phyloP scores from a whole-genome alignment of 1,284 basidiomycete genomes.

The Mycosarcoma maydis region DNA sequence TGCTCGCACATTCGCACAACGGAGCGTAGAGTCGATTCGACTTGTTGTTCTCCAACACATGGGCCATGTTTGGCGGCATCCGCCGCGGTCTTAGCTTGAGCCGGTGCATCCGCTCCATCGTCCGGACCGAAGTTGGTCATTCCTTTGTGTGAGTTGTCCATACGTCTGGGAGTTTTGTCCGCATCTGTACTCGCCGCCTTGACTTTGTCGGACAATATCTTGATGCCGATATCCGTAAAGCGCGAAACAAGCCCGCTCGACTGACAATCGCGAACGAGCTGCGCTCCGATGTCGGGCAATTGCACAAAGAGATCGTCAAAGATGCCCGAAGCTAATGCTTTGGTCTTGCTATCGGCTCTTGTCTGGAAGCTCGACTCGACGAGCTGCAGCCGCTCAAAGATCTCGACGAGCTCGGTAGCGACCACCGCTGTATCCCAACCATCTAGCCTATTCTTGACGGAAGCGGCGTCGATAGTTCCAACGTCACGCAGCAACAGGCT shows the following conservation, averaged over 20 bases:
- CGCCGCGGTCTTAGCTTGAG: too few species aligned
- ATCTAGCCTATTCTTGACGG: slow-evolving; percentile 28
- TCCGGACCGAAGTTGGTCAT: not conserved
- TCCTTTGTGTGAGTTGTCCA: too few species aligned
- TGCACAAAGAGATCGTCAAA: slow-evolving; percentile 39
- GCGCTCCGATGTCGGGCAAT: slow-evolving; percentile 29
- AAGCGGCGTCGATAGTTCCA: slow-evolving; percentile 15
- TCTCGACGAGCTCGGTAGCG: slow-evolving; percentile 42
- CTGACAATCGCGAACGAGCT: slow-evolving; percentile 37
- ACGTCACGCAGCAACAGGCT: slow-evolving; percentile 36
- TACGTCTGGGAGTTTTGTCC: too few species aligned
- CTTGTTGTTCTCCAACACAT: not conserved
- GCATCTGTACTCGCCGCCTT: slow-evolving; percentile 5
- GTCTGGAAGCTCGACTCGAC: slow-evolving; percentile 46
- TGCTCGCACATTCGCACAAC: slow-evolving; percentile 39
- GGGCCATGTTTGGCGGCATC: too few species aligned
- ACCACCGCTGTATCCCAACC: slow-evolving; percentile 37
- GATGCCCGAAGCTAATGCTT: slow-evolving; percentile 31
- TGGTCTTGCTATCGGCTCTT: slow-evolving; percentile 46
- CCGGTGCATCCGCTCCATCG: not conserved
- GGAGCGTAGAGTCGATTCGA: slow-evolving; percentile 21
- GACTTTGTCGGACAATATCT: slow-evolving; percentile 30
- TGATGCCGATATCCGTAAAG: slow-evolving; percentile 43
- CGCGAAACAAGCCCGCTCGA: slow-evolving; percentile 28
- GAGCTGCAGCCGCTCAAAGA: slow-evolving; percentile 41